Conservation (phyloP, 1,284 basidiomycete species). For the Irpex sp. region DNA sequence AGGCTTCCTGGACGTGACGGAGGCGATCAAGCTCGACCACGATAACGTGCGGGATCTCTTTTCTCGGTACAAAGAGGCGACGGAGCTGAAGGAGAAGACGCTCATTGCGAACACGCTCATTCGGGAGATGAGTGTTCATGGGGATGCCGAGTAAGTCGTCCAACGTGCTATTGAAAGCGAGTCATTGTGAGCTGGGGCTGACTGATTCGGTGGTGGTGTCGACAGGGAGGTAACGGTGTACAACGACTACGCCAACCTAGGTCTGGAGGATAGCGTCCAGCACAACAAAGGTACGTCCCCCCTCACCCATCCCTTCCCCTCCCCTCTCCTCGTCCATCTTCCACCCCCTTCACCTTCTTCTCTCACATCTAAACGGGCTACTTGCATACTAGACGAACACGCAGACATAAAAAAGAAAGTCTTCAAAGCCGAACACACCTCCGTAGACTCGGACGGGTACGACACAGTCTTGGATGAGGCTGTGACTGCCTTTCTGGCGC, state of each 20-base stretch:
- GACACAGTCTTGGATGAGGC: constrained; percentile 19
- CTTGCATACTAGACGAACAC: constrained; percentile 19
- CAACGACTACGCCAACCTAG: constrained; percentile 19
- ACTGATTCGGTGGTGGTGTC: background rate
- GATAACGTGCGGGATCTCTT: constrained; percentile 27
- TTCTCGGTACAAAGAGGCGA: constrained; percentile 13
- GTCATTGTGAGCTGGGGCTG: too few species aligned
- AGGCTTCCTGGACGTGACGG: constrained; percentile 17
- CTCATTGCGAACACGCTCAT: constrained; percentile 24
- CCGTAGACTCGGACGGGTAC: constrained; percentile 14
- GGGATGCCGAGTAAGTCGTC: constrained; percentile 21
- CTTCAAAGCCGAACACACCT: constrained; percentile 17
- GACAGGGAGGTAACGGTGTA: constrained; percentile 21
- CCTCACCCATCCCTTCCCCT: background rate
- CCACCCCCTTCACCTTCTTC: too few species aligned
- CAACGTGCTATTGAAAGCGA: too few species aligned
- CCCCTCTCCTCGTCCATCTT: too few species aligned
- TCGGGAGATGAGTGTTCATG: constrained; percentile 25
- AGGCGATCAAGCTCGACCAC: constrained; percentile 26
- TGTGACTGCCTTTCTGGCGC: constrained; percentile 21
- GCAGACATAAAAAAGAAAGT: constrained; percentile 21
- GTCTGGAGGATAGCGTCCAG: constrained; percentile 17
- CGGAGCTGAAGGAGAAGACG: constrained; percentile 16
- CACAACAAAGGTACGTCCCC: constrained; percentile 18
- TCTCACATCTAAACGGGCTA: too few species aligned